Evolutionary conservation across 371 early-diverging fungal genomes (phyloP).

Genomic region (Mortierella sp.): DNA sequence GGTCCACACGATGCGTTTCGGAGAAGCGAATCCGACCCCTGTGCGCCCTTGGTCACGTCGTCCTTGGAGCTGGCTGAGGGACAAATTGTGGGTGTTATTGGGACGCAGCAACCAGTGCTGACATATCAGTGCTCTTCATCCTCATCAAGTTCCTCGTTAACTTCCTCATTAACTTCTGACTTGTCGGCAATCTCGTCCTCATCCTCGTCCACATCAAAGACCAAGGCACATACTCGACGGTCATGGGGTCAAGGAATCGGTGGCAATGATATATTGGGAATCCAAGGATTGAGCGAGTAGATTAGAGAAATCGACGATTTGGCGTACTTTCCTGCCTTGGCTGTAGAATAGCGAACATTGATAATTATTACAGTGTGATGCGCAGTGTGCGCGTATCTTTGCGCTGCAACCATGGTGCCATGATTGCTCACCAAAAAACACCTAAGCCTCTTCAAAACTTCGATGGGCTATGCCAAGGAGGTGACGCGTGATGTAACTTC

Average conservation of each 20-base stretch:
- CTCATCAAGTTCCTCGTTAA: neutral
- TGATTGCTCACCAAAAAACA: too few relatives aligned
- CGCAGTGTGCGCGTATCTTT: too few relatives aligned
- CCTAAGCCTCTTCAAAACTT: too few relatives aligned
- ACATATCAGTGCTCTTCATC: neutral
- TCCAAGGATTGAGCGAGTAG: slow-evolving; percentile 35
- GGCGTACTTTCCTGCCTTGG: neutral
- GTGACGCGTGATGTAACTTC: too few relatives aligned
- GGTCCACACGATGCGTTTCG: neutral
- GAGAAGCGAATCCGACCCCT: slow-evolving; percentile 10
- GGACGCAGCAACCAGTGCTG: neutral
- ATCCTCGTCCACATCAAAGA: slow-evolving; percentile 14
- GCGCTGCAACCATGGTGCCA: too few relatives aligned
- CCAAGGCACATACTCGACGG: slow-evolving; percentile 46
- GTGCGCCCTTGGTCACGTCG: neutral
- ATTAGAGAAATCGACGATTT: neutral
- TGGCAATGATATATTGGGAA: slow-evolving; percentile 37
- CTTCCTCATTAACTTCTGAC: neutral
- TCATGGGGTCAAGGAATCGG: slow-evolving; percentile 52
- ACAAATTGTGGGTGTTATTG: neutral
- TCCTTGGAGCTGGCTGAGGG: neutral
- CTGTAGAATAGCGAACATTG: neutral
- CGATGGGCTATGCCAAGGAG: too few relatives aligned
- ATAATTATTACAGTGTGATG: neutral
- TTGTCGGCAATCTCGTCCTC: slow-evolving; percentile 4